Base-by-base conservation (phyloP, 202 grass and related monocot species). In the Eragrostis tef region DNA sequence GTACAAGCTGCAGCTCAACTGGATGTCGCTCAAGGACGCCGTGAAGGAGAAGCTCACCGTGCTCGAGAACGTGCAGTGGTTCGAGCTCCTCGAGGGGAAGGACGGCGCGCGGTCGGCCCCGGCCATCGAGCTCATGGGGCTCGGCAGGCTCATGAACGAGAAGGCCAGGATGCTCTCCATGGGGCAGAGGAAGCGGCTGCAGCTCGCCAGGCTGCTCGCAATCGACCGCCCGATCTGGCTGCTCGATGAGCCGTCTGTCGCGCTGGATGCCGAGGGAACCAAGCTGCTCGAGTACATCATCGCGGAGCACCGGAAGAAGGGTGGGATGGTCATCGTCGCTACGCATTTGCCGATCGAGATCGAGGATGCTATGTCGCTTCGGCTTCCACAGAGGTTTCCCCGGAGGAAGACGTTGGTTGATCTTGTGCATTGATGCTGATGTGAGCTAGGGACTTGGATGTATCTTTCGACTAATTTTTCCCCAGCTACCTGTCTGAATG, bases 31-130 rank as follows among this genome's bases (percentile, higher is more conserved):
- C 71, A 92, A 84, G 82, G 90, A 99, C 75, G 96, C 90, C 14
- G 87, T 99, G 77, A 89, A 93, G 44, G 89, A 96, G 19, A 99
- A 93, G 75, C 86, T 89, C 77, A 91, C 93, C 43, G 93, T 99
- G 34, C 82, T 99, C 24, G 96, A 96, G 70, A 99, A 99, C 72
- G 93, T 99, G 11, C 89, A 96, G 79, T 99, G 96, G 96, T 99
- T 99, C 87, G 96, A 99, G 78, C 82, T 99, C 49, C 80, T 99
- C 61, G 96, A 96, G 83, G 93, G 93, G 0, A 99, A 96, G 78
- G 65, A 62, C 60, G 96, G 93, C 48, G 87, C 76, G 22, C 83
- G 81, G 74, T 81, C 96, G 4, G 70, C 80, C 26, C 69, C 69
- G 0, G 88, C 96, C 29, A 78, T 99, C 43, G 93, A 99, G 71